Conservation (phyloP, 805 yeast species). For the Saccharomycopsis javanensis region DNA sequence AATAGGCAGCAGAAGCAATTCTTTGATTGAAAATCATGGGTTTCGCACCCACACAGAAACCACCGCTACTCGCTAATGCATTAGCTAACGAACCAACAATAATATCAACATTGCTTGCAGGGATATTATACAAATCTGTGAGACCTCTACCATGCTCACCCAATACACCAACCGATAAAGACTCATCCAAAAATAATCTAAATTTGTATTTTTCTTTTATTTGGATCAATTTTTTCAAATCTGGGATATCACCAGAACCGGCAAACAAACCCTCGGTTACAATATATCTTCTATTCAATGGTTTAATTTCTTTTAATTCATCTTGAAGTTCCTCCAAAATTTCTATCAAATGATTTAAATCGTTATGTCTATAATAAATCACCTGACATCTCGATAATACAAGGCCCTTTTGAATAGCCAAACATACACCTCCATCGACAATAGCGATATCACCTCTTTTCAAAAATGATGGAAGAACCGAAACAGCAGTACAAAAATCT, state of each 20-base stretch:
- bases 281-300: constrained; percentile 82
- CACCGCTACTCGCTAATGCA: constrained; percentile 81
- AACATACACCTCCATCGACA: constrained; percentile 68
- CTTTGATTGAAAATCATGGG: constrained; percentile 89
- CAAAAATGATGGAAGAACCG: constrained; percentile 86
- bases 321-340: constrained; percentile 53
- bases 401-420: constrained; percentile 82
- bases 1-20: constrained; percentile 80
- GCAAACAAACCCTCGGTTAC: constrained; percentile 86
- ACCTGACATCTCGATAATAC: constrained; percentile 79
- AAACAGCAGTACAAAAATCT: constrained; percentile 76
- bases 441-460: constrained; percentile 91
- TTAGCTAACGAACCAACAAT: constrained; percentile 81
- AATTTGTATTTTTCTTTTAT: constrained; percentile 77
- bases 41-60: constrained; percentile 79
- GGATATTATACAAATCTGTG: constrained; percentile 60
- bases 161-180: constrained; percentile 74
- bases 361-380: constrained; percentile 70
- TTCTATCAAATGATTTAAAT: constrained; percentile 69
- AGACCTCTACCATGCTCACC: constrained; percentile 84
- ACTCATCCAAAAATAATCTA: constrained; percentile 80
- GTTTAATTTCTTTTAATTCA: constrained; percentile 52
- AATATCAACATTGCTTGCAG: constrained; percentile 58
- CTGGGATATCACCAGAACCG: constrained; percentile 70
- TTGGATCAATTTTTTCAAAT: constrained; percentile 56